Conservation (phyloP, 2,329 filamentous ascomycete species). For the Shiraia sp. region DNA sequence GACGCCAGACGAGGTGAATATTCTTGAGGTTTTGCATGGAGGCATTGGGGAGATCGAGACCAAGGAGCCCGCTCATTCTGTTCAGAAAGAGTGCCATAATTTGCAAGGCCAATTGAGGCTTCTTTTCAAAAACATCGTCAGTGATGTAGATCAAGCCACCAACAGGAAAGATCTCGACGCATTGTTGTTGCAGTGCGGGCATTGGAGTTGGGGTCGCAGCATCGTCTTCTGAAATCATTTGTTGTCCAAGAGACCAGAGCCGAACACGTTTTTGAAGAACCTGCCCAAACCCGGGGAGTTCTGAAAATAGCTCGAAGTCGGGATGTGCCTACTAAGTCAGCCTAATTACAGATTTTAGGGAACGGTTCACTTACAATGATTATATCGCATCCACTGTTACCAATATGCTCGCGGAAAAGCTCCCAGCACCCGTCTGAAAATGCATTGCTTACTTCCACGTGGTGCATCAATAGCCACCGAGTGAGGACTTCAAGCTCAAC, state of each 20-base stretch:
- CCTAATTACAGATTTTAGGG: too few species aligned
- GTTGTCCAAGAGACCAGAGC: slow-evolving; percentile 41
- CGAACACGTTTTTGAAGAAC: slow-evolving; percentile 32
- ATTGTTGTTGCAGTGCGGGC: slow-evolving; percentile 23
- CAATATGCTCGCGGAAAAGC: slow-evolving; percentile 23
- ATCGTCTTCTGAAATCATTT: slow-evolving; percentile 22
- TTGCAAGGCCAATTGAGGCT: slow-evolving; percentile 41
- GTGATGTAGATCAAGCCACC: slow-evolving; percentile 49
- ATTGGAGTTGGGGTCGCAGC: slow-evolving; percentile 14
- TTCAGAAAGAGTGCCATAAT: slow-evolving; percentile 43
- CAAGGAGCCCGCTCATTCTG: slow-evolving; percentile 27
- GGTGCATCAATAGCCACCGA: slow-evolving; percentile 35
- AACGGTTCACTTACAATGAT: slow-evolving; percentile 28
- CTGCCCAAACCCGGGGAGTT: slow-evolving; percentile 38
- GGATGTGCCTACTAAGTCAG: slow-evolving; percentile 31
- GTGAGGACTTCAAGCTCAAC: slow-evolving; percentile 36
- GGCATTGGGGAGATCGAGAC: slow-evolving; percentile 14
- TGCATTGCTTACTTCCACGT: slow-evolving; percentile 30
- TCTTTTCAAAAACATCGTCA: slow-evolving; percentile 48
- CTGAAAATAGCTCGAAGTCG: slow-evolving; percentile 34
- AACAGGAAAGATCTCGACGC: slow-evolving; percentile 42
- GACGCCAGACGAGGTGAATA: slow-evolving; percentile 33
- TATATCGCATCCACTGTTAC: slow-evolving; percentile 25
- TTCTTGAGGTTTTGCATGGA: slow-evolving; percentile 23
- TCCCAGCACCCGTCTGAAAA: slow-evolving; percentile 32